Percentiles rank a stretch among this genome's conserved stretches.
Conservation (phyloP, 768 basidiomycete species). For the Pulveroboletus sp. region DNA sequence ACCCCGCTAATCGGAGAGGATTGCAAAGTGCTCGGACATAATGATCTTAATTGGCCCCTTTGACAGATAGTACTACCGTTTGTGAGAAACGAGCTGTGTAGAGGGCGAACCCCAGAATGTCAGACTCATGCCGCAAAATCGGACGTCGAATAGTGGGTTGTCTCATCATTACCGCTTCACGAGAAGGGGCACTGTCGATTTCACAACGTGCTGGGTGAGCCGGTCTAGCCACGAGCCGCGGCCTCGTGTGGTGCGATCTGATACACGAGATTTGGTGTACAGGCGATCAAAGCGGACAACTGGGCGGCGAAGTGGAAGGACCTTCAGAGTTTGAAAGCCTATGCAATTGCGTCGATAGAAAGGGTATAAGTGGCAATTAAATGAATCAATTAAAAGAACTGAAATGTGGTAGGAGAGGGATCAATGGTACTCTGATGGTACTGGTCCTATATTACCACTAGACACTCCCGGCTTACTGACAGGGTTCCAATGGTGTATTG, state of each 20-base stretch:
- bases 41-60: no score
- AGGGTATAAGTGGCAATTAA: not conserved
- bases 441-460: not conserved
- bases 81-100: no score
- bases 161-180: not conserved
- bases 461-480: not conserved
- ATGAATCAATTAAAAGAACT: constrained; percentile 1
- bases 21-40: not conserved
- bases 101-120: not conserved
- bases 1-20: constrained; percentile 6
- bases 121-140: not conserved
- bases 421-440: not conserved
- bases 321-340: constrained; percentile 13
- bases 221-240: constrained; percentile 14
- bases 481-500: not conserved
- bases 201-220: not conserved
- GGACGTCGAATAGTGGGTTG: not conserved
- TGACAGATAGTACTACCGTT: no score
- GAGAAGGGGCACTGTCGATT: constrained; percentile 1
- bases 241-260: constrained; percentile 16
- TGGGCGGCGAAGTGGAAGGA: constrained; percentile 8
- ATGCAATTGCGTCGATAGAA: constrained; percentile 7
- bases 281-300: constrained; percentile 5
- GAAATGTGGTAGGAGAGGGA: not conserved
- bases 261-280: constrained; percentile 5